Base-by-base conservation (phyloP, 441 rosid genomes). In the Melastoma candidum region DNA sequence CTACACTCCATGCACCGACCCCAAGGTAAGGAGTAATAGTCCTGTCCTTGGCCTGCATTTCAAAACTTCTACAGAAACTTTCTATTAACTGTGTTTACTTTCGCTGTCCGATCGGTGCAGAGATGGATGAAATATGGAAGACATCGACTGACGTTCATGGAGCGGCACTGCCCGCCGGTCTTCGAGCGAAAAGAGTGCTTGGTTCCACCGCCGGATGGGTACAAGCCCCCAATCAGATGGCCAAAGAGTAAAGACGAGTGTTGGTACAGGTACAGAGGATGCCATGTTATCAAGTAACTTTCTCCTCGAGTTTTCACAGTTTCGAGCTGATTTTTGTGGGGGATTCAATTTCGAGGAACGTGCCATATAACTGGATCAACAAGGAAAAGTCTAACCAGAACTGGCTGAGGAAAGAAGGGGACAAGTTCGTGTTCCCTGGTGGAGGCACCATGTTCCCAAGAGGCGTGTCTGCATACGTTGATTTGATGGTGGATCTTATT, bases 1-100 rank as follows among this genome's bases (percentile, higher is more conserved):
- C 70, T 85, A 84, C 78, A 92, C 98, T 59, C 97, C 98, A 0
- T 92, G 98, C 81, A 88, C 97, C 1, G 95, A 92, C 81, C 97
- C 98, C 56, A 78, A 60, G 88, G 98, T 88, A 78, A 24, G 1
- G 2, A 26, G 11, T 32, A 52, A 44, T 26, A 7, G 13, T 13
- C 4, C 44, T 8, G n/a, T 55, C 7, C n/a, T 44, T 47, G 48
- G 4, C 5, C 43, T 0, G 43, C 39, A 57, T 12, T 3, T 46
- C 36, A 17, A 46, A 14, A 13, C 41, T 55, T 7, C 46, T 13
- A 44, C 11, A 13, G 36, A 44, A 26, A 46, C 22, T 48, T 46
- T 26, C 11, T 12, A 49, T 54, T 6, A 17, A 50, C 13, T 39
- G 63, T 10, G 25, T 49, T 41, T 46, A n/a, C 8, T 39, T 10